These are phyloP conservation scores for Beauveria australis DNA, from an alignment of 2,329 filamentous ascomycete genomes.

Conservation along the genomic window DNA sequence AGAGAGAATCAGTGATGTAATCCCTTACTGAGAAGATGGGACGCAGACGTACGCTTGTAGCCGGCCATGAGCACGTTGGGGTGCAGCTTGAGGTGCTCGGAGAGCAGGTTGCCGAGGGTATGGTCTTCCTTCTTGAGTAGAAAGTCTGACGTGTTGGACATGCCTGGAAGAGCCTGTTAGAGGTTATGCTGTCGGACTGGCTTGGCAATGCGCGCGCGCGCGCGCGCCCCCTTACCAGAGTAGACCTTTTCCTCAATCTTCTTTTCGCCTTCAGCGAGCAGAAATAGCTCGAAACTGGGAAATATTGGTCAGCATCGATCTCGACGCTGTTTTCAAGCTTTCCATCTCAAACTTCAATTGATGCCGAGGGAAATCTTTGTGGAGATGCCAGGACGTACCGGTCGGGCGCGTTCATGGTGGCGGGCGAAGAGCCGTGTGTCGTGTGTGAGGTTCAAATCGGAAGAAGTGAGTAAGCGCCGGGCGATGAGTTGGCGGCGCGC, in stretches of 20 bases:
- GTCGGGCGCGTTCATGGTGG: conserved; percentile 47
- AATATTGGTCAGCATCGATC: conserved; percentile 13
- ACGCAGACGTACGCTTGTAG: conserved; percentile 62
- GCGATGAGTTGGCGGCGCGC: background rate
- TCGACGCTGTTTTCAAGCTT: background rate
- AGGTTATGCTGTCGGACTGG: background rate
- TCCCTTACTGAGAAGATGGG: background rate
- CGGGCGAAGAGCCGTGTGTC: background rate
- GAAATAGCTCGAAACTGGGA: conserved; percentile 81
- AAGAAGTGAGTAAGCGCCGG: background rate
- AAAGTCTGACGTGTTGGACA: conserved; percentile 93
- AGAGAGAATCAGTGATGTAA: conserved; percentile 15
- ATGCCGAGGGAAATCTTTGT: background rate
- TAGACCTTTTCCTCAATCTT: conserved; percentile 86
- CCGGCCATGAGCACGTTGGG: conserved; percentile 81
- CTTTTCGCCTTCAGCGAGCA: conserved; percentile 81
- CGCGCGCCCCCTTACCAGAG: conserved; percentile 56
- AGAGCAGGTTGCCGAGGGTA: conserved; percentile 84
- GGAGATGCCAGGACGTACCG: conserved; percentile 32
- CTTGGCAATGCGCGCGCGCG: background rate
- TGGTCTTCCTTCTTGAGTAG: conserved; percentile 95
- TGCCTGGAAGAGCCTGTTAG: conserved; percentile 38
- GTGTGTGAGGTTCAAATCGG: background rate
- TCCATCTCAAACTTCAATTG: background rate
- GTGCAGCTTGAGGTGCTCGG: conserved; percentile 76